Evolutionary conservation across 1,139 yeast genomes (phyloP), one percentile per base, ranked within the genome.

Genomic region (Diutina catenulata): DNA sequence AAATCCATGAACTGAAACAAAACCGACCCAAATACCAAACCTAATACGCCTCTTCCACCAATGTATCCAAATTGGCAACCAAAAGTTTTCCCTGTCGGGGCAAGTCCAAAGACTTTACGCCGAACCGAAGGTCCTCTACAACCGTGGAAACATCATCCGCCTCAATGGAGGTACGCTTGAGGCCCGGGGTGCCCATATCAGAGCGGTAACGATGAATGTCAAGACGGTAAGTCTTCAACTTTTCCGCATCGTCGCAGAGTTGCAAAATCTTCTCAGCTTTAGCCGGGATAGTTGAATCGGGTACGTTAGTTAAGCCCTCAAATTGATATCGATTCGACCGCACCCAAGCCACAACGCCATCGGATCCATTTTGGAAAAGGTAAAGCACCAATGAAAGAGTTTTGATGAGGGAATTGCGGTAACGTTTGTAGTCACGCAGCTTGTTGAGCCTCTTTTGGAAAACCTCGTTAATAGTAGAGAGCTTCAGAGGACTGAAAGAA

Each of bases 41-140:
- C n/a, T n/a, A n/a, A n/a, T n/a, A n/a, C 25, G 21, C 26, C 25
- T 31, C 35, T 31, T 31, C 35, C 26, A 31, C 25, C 19, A 31
- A 31, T 16, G 35, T 31, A 21, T 31, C 35, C 13, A 31, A 21
- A 21, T 14, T 21, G n/a, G n/a, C 9, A 3, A 11, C 24, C 35
- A 31, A 19, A 20, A 21, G 13, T 25, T 11, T n/a, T 3, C 15
- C 15, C 8, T 18, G 18, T 5, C 35, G 15, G 4, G 35, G 35
- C 15, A 31, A 19, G 7, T 31, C 35, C 2, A 31, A 31, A 5
- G 24, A 19, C 19, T 31, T 31, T 10, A 31, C 18, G n/a, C 35
- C 35, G 10, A 14, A 14, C 3, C 35, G 24, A n/a, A 26, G 35
- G 13, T 31, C 35, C 25, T 31, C 35, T 9, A n/a, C 26, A 6